Percentiles rank a stretch among this genome's conserved stretches.
Evolutionary conservation across 768 basidiomycete genomes (phyloP).

Genomic region (Mycena rebaudengoi): DNA sequence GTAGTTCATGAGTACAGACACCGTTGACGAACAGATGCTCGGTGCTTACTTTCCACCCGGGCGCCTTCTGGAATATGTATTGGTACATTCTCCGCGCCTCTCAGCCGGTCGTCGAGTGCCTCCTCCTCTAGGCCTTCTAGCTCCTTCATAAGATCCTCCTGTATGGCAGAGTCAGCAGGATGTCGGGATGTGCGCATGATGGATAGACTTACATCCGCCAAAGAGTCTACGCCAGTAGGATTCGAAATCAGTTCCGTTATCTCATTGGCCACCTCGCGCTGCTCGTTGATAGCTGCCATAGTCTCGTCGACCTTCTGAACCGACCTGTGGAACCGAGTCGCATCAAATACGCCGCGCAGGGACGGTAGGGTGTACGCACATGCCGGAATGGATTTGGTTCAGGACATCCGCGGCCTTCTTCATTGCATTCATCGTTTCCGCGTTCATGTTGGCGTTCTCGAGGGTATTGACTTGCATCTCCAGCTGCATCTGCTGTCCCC

Average conservation of each 20-base stretch:
- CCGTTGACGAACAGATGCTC: neutral
- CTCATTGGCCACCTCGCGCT: conserved; percentile 92
- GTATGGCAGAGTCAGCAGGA: conserved; percentile 15
- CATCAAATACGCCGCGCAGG: neutral
- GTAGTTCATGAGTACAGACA: neutral
- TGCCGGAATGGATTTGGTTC: conserved; percentile 86
- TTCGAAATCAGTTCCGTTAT: conserved; percentile 89
- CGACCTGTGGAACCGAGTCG: conserved; percentile 54
- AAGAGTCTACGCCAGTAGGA: conserved; percentile 61
- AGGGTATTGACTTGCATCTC: conserved; percentile 97
- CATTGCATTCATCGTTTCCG: conserved; percentile 97
- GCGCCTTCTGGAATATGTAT: conserved; percentile 78
- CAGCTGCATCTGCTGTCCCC: conserved; percentile 87
- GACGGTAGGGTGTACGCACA: conserved; percentile 64
- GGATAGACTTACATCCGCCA: conserved; percentile 73
- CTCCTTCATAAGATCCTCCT: conserved; percentile 85
- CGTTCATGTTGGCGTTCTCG: conserved; percentile 97
- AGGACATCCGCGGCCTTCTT: conserved; percentile 93
- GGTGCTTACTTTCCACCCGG: conserved; percentile 56
- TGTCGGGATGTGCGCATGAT: neutral
- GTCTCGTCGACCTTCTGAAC: conserved; percentile 90
- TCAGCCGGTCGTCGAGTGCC: conserved; percentile 83
- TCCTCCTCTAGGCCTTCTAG: conserved; percentile 91
- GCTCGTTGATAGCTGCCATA: conserved; percentile 89
- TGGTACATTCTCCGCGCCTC: conserved; percentile 89